These are phyloP conservation scores for Dysphania ambrosioides DNA, from an alignment of 148 eudicot species.

Conservation along the genomic window DNA sequence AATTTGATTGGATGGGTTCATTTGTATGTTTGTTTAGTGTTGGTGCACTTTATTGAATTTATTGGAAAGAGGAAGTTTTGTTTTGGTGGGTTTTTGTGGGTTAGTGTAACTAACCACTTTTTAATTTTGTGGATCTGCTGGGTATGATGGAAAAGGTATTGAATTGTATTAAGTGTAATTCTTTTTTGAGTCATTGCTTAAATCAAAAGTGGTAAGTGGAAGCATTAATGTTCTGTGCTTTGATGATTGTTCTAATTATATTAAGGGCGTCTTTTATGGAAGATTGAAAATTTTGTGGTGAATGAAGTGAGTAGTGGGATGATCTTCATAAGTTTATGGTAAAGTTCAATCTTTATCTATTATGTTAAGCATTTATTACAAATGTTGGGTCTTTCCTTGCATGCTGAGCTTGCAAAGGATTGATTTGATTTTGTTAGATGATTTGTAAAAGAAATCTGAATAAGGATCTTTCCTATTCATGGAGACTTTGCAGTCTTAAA, in stretches of 20 bases:
- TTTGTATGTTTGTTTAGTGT: not conserved
- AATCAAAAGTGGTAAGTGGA: not conserved
- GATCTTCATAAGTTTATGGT: not conserved
- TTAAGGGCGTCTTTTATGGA: not conserved
- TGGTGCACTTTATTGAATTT: constrained; percentile 2
- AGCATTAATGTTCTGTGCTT: not conserved
- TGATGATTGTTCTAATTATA: not conserved
- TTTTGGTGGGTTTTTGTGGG: not conserved
- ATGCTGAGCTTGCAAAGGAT: too few relatives aligned
- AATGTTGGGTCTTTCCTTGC: not conserved
- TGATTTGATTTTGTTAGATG: too few relatives aligned
- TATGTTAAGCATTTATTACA: not conserved
- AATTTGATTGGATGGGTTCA: constrained; percentile 5
- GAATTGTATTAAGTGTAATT: constrained; percentile 13
- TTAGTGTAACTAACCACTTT: not conserved
- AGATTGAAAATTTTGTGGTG: not conserved
- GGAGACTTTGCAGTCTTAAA: too few relatives aligned
- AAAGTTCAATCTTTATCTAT: not conserved
- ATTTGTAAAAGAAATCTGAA: not conserved
- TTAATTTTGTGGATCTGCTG: constrained; percentile 12
- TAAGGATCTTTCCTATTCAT: not conserved
- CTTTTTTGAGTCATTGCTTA: constrained; percentile 4
- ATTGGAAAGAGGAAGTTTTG: not conserved
- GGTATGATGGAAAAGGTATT: not conserved
- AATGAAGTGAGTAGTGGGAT: not conserved